Base-by-base conservation (phyloP, 2,329 filamentous ascomycete species). In the Pseudogymnoascus sp. region DNA sequence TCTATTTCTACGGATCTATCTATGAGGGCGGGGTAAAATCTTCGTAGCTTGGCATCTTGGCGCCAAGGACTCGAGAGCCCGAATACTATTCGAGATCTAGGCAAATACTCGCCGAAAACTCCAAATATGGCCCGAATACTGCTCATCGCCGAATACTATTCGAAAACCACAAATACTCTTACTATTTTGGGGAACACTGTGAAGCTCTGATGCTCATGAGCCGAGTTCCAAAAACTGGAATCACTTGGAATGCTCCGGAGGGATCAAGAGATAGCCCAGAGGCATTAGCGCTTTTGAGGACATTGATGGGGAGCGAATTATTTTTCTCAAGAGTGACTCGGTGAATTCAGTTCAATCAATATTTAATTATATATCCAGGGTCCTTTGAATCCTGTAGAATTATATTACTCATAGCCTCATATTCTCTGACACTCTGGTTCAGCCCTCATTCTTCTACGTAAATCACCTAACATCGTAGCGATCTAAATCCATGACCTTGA, bases 401-500 rank as follows among this genome's bases (percentile, higher is more conserved):
- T 56, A 34, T 56, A 56, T 56, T 56, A 56, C 49, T 56, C 49
- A 12, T 56, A 56, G 3, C 16, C 49, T 31, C 46, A 5, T 14
- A 25, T n/a, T 9, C 6, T 25, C 21, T 53, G 4, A n/a, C 16
- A 16, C n/a, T 21, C 28, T 34, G 28, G 7, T 36, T 56, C 49
- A 11, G n/a, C 25, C 9, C n/a, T 31, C 25, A 6, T 62, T 53
- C 18, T 53, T 62, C n/a, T 31, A 40, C 11, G 18, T 36, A 12
- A 4, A 16, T 25, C 40, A 36, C 63, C 66, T 68, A 5, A 80
- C 65, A 66, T 86, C 83, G 69, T 79, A 86, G 43, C 83, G 79
- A 69, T 86, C 83, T 67, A 82, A 70, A 66, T 82, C 80, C 80
- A 83, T 84, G 18, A 86, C 79, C 80, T 86, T 86, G 64, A 77